Evolutionary conservation across 2,329 filamentous ascomycete genomes (phyloP).

Genomic region (Stachybotrys chlorohalonatus): DNA sequence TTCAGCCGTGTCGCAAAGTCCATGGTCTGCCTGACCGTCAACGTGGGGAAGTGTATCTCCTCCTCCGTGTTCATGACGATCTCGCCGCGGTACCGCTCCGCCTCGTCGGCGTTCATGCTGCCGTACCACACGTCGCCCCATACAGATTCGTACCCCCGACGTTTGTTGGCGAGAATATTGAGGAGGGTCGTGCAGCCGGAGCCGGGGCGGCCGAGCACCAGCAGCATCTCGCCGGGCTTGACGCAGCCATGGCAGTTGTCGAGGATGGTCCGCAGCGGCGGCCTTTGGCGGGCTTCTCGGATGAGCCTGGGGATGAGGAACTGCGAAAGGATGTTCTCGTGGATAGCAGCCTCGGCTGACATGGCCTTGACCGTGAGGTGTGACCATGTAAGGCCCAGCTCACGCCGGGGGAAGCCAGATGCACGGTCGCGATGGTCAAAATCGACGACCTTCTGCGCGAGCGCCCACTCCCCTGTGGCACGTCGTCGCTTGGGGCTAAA

Average conservation of each 20-base stretch:
- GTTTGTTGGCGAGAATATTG: conserved; percentile 58
- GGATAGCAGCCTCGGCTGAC: conserved; percentile 51
- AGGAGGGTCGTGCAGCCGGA: conserved; percentile 64
- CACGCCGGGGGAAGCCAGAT: conserved; percentile 35
- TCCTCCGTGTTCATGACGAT: conserved; percentile 67
- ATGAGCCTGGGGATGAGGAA: conserved; percentile 45
- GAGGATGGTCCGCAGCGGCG: conserved; percentile 55
- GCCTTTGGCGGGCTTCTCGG: conserved; percentile 43
- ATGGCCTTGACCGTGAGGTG: conserved; percentile 54
- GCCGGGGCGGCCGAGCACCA: conserved; percentile 60
- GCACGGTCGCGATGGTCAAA: conserved; percentile 31
- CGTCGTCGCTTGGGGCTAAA: neutral
- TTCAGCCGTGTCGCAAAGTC: conserved; percentile 59
- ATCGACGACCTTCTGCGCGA: conserved; percentile 38
- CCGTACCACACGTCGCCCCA: conserved; percentile 51
- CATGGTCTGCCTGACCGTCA: conserved; percentile 64
- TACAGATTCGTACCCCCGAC: conserved; percentile 48
- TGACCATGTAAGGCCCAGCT: conserved; percentile 57
- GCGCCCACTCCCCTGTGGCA: conserved; percentile 22
- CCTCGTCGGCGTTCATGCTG: conserved; percentile 35
- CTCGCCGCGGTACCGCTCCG: conserved; percentile 43
- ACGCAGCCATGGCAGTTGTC: conserved; percentile 59
- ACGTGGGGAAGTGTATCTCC: conserved; percentile 52
- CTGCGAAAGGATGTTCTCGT: conserved; percentile 55
- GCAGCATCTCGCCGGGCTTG: conserved; percentile 63